phyloP scores from a whole-genome alignment of 163 green algal species.

The Prototheca cutis region DNA sequence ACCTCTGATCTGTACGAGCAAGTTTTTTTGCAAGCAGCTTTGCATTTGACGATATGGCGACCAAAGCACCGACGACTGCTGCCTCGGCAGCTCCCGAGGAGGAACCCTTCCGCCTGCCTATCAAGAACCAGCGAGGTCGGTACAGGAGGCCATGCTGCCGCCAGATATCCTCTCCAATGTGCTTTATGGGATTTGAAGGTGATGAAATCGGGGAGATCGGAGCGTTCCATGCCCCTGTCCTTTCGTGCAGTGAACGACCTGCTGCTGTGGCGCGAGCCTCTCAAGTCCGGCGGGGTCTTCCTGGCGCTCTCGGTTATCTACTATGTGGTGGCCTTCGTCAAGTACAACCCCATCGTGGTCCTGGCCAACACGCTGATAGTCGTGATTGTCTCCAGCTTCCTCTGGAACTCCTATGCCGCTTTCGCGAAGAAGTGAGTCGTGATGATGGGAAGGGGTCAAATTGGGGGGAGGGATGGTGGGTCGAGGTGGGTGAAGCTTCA shows the following conservation, averaged over 20 bases:
- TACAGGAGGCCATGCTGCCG: too few relatives aligned
- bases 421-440: conserved; percentile 8
- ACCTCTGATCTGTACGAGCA: too few relatives aligned
- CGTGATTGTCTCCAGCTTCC: conserved; percentile 17
- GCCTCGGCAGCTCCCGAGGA: too few relatives aligned
- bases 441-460: neutral
- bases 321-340: conserved; percentile 39
- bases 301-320: conserved; percentile 31
- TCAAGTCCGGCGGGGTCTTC: conserved; percentile 37
- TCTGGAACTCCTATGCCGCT: conserved; percentile 27
- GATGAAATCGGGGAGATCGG: too few relatives aligned
- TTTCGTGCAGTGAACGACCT: conserved; percentile 50
- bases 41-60: too few relatives aligned
- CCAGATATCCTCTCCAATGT: too few relatives aligned
- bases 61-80: too few relatives aligned
- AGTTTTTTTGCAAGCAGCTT: too few relatives aligned
- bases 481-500: neutral
- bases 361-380: conserved; percentile 36
- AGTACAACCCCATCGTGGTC: conserved; percentile 34
- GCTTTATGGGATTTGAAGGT: too few relatives aligned
- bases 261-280: conserved; percentile 49
- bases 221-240: neutral
- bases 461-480: neutral
- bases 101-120: too few relatives aligned
- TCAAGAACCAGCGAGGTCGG: too few relatives aligned